Base-by-base conservation (phyloP, 2,329 filamentous ascomycete species). In the Cytospora piceae region DNA sequence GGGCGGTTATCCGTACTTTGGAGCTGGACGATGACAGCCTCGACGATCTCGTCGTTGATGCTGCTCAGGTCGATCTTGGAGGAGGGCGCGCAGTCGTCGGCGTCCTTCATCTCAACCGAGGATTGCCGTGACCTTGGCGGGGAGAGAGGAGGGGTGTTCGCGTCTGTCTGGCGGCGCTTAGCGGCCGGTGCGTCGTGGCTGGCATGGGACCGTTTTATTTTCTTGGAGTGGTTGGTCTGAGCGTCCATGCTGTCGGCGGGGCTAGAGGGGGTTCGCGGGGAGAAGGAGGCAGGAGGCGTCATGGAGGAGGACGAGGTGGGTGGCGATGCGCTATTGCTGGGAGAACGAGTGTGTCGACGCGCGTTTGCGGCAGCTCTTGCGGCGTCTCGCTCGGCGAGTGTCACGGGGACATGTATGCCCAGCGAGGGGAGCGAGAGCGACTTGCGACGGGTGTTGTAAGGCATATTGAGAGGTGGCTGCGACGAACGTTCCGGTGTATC, bases 401-500 rank as follows among this genome's bases (percentile, higher is more conserved):
- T 82, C 73, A 90, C 86, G 70, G 91, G 89, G 70, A 97, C 84
- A 74, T 95, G 92, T 73, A 98, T 97, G 77, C 95, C 95, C 73
- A 98, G 86, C 71, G 93, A 96, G 67, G 93, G 91, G 74, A 98
- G 84, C 69, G 94, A 97, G 71, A 99, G 83, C 75, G 93, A 97
- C 83, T 98, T 98, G 79, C 94, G 90, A 80, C 94, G 91, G 72
- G 94, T 98, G 80, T 97, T 97, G 85, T 97, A 97, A 75, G 90
- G 91, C 93, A 97, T 97, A 74, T 72, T 72, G 69, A 69, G 29
- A n/a, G 27, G 17, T 27, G 46, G 15, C n/a, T 46, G 34, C 46
- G 58, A 56, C 29, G 46, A 52, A 15, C 9, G 37, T 39, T 39
- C 37, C 15, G 52, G 60, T 37, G n/a, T n/a, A 46, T 46, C 3